Percentiles rank a stretch among this genome's conserved stretches.
Evolutionary conservation across 148 eudicot genomes (phyloP).

Genomic region (Nepenthes gracilis): DNA sequence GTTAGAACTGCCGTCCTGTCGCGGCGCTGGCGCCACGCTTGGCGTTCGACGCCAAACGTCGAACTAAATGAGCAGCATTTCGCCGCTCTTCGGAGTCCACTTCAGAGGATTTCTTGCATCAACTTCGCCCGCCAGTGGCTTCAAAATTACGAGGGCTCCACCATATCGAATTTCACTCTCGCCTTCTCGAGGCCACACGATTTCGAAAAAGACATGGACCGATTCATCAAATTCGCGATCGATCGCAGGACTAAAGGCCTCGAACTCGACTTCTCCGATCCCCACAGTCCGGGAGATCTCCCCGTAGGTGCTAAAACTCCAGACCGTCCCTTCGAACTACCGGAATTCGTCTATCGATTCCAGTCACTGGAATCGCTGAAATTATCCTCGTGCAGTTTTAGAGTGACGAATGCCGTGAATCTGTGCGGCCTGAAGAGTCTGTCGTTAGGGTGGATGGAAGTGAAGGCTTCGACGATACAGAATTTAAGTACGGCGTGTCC

Average conservation of each 20-base stretch:
- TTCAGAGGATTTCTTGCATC: constrained; percentile 2
- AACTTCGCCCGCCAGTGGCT: constrained; percentile 9
- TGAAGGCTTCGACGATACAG: background rate
- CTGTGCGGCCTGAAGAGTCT: constrained; percentile 10
- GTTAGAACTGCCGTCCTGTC: constrained; percentile 17
- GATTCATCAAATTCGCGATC: constrained; percentile 9
- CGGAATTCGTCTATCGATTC: constrained; percentile 9
- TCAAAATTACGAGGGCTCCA: background rate
- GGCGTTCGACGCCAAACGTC: constrained; percentile 10
- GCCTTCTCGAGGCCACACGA: constrained; percentile 15
- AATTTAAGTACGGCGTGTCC: constrained; percentile 10
- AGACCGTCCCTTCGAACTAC: constrained; percentile 9
- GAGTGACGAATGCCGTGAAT: background rate
- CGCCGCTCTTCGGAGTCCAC: background rate
- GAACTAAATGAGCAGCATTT: constrained; percentile 18
- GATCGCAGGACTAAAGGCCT: constrained; percentile 9
- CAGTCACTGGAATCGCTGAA: constrained; percentile 9
- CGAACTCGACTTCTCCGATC: constrained; percentile 25
- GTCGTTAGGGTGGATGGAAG: constrained; percentile 16
- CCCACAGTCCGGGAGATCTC: background rate
- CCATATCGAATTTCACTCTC: constrained; percentile 5
- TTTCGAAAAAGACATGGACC: background rate
- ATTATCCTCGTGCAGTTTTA: constrained; percentile 18
- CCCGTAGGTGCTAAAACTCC: background rate
- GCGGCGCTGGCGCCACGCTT: constrained; percentile 10